These are phyloP conservation scores for Apophysomyces sp. DNA, from an alignment of 371 early-diverging fungal species.

Conservation along the genomic window DNA sequence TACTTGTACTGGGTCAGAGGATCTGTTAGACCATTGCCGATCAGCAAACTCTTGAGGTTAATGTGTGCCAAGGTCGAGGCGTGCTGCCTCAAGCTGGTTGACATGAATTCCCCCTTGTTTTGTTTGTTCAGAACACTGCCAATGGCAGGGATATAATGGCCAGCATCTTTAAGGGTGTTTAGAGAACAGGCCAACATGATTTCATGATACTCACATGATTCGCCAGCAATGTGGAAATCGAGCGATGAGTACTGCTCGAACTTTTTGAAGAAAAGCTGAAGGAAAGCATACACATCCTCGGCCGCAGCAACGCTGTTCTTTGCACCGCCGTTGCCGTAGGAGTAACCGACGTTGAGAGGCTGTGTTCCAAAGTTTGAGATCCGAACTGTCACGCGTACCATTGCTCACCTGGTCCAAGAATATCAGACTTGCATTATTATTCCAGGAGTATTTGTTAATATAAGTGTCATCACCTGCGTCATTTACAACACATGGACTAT, in stretches of 20 bases:
- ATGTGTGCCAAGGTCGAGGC: slow-evolving; percentile 53
- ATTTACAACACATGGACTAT: slow-evolving; percentile 68
- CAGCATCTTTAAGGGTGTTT: slow-evolving; percentile 45
- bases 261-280: slow-evolving; percentile 63
- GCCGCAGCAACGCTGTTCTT: slow-evolving; percentile 63
- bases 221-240: slow-evolving; percentile 62
- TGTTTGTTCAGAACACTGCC: slow-evolving; percentile 67
- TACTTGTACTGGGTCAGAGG: slow-evolving; percentile 88
- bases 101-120: slow-evolving; percentile 53
- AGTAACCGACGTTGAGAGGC: slow-evolving; percentile 78
- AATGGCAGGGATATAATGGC: slow-evolving; percentile 83
- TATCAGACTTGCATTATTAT: slow-evolving; percentile 71
- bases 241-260: slow-evolving; percentile 55
- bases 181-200: neutral
- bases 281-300: slow-evolving; percentile 75
- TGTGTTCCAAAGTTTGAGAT: slow-evolving; percentile 8
- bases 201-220: slow-evolving; percentile 37
- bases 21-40: slow-evolving; percentile 94
- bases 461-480: slow-evolving; percentile 55
- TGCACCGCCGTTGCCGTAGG: slow-evolving; percentile 59
- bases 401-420: slow-evolving; percentile 71
- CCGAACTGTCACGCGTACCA: neutral
- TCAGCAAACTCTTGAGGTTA: slow-evolving; percentile 75
- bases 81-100: slow-evolving; percentile 31
- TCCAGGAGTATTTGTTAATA: slow-evolving; percentile 66